A percentile compares a stretch with the other conserved stretches of the same genome.
Evolutionary conservation across 2,329 filamentous ascomycete species (phyloP).

Genomic region (Phialophora verrucosa): DNA sequence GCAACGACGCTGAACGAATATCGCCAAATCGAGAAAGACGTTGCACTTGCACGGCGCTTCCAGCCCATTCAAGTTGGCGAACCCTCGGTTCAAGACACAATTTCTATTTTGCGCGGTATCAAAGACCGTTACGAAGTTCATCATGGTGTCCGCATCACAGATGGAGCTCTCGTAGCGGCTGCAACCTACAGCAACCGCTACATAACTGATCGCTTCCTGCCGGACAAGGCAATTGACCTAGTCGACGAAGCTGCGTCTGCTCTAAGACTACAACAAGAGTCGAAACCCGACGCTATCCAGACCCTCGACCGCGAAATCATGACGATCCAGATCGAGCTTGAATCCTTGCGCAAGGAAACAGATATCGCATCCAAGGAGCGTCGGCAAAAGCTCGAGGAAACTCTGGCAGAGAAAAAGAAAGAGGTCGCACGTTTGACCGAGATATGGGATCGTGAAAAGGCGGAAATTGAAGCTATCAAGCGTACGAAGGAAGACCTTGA

Average conservation of each 20-base stretch:
- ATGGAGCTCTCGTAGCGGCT: slow-evolving; percentile 87
- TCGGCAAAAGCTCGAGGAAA: slow-evolving; percentile 80
- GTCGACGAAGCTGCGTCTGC: slow-evolving; percentile 95
- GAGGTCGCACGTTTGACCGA: slow-evolving; percentile 76
- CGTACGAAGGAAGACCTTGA: slow-evolving; percentile 87
- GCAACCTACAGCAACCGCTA: slow-evolving; percentile 93
- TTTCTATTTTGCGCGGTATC: slow-evolving; percentile 93
- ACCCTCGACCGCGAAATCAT: slow-evolving; percentile 92
- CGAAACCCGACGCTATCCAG: slow-evolving; percentile 93
- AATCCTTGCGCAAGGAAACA: slow-evolving; percentile 91
- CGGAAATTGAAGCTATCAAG: slow-evolving; percentile 86
- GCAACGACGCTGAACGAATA: slow-evolving; percentile 95
- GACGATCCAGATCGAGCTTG: slow-evolving; percentile 95
- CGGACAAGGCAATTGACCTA: slow-evolving; percentile 95
- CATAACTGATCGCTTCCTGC: slow-evolving; percentile 92
- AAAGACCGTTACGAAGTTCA: slow-evolving; percentile 98
- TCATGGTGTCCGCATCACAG: slow-evolving; percentile 93
- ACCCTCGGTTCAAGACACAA: slow-evolving; percentile 86
- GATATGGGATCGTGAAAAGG: slow-evolving; percentile 88
- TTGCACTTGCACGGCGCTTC: slow-evolving; percentile 87
- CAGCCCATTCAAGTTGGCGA: slow-evolving; percentile 95
- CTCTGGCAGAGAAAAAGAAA: slow-evolving; percentile 75
- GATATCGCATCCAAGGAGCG: slow-evolving; percentile 88
- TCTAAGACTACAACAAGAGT: slow-evolving; percentile 90
- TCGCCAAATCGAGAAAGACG: slow-evolving; percentile 92